These are phyloP conservation scores for Chlamydomonas asymmetrica DNA, from an alignment of 139 green algal genomes.

Conservation along the genomic window DNA sequence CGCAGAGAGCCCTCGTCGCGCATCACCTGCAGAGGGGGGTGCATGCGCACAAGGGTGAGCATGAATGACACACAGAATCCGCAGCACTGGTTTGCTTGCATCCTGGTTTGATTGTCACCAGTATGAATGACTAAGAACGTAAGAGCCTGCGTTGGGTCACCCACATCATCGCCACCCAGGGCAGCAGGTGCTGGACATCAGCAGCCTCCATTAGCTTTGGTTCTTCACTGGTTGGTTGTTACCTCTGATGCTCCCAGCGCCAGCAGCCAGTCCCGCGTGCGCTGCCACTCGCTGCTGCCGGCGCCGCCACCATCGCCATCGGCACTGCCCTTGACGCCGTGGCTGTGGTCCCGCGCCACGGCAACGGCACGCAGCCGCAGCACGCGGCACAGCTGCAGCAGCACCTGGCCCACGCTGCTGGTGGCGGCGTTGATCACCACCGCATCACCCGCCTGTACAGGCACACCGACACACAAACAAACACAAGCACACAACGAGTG, in stretches of 20 bases:
- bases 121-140: too few relatives aligned
- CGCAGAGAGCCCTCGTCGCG: slow-evolving; percentile 66
- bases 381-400: slow-evolving; percentile 85
- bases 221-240: too few relatives aligned
- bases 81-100: too few relatives aligned
- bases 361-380: slow-evolving; percentile 71
- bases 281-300: slow-evolving; percentile 6
- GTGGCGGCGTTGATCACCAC: slow-evolving; percentile 90
- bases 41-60: too few relatives aligned
- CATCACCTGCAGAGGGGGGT: too few relatives aligned
- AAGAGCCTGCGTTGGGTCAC: too few relatives aligned
- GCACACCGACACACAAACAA: too few relatives aligned
- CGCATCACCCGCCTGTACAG: slow-evolving; percentile 76
- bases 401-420: slow-evolving; percentile 71
- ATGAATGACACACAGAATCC: too few relatives aligned
- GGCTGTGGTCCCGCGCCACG: slow-evolving; percentile 26
- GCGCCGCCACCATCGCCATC: background rate
- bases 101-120: too few relatives aligned
- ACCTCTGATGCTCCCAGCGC: slow-evolving; percentile 70
- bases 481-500: slow-evolving; percentile 5
- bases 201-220: too few relatives aligned
- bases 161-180: too few relatives aligned
- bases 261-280: slow-evolving; percentile 49
- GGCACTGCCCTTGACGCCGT: background rate
- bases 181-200: too few relatives aligned